These are phyloP conservation scores for Ascosphaera apis DNA, from an alignment of 2,329 filamentous ascomycete species.

Conservation along the genomic window DNA sequence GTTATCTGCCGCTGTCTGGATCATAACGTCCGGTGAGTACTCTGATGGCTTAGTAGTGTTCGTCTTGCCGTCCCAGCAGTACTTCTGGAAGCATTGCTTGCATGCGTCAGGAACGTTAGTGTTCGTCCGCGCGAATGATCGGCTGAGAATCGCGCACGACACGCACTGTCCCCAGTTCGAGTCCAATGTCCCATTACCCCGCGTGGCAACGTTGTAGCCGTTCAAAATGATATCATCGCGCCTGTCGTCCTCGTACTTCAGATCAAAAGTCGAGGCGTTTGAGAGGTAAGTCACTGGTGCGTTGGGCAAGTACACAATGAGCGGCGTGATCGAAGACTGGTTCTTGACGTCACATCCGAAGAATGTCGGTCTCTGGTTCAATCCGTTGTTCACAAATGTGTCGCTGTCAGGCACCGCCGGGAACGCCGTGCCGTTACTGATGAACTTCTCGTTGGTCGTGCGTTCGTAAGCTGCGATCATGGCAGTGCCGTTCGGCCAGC, in stretches of 20 bases:
- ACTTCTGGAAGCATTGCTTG: conserved; percentile 48
- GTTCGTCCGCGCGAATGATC: conserved; percentile 49
- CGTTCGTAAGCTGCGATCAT: conserved; percentile 53
- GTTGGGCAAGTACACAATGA: conserved; percentile 78
- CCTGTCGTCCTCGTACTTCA: conserved; percentile 37
- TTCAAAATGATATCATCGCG: conserved; percentile 69
- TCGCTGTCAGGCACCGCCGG: conserved; percentile 49
- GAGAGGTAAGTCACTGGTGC: conserved; percentile 52
- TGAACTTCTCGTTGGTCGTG: conserved; percentile 28
- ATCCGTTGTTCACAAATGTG: conserved; percentile 54
- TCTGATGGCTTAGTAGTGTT: conserved; percentile 16
- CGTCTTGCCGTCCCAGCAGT: conserved; percentile 81
- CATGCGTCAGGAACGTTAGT: conserved; percentile 50
- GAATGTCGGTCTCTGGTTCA: conserved; percentile 55
- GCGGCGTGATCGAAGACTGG: conserved; percentile 32
- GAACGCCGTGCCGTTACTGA: conserved; percentile 47
- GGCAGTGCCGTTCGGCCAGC: conserved; percentile 58
- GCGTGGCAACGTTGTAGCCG: conserved; percentile 62
- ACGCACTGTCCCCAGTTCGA: conserved; percentile 60
- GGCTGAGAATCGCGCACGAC: conserved; percentile 61
- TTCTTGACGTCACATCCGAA: conserved; percentile 55
- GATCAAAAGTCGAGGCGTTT: conserved; percentile 60
- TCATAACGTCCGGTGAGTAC: conserved; percentile 21
- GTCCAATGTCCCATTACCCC: conserved; percentile 58
- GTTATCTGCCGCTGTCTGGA: too few relatives aligned